Conservation (phyloP, 495 filamentous ascomycete species). For the Podospora appendiculata region DNA sequence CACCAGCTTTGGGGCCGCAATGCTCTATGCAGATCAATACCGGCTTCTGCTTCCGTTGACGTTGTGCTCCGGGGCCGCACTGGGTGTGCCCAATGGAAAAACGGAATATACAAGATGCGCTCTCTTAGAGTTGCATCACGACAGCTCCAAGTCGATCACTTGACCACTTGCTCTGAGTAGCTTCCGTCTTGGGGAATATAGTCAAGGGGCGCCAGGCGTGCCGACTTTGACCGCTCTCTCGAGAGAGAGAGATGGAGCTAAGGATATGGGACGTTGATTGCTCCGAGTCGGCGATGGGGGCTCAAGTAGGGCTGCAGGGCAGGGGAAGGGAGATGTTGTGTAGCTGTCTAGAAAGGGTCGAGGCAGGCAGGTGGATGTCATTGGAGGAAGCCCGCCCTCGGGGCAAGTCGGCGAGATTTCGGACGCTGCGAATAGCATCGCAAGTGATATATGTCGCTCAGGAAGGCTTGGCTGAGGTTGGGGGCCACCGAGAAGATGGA, state of each 20-base stretch:
- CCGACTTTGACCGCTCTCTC: neutral
- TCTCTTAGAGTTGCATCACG: neutral
- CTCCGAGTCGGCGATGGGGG: neutral
- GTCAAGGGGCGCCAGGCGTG: neutral
- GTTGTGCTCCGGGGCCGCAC: no score
- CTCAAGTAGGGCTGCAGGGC: constrained; percentile 2
- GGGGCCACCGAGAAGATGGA: neutral
- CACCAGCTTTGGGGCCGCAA: no score
- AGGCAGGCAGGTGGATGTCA: neutral
- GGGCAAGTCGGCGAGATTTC: neutral
- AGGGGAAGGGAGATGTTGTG: neutral
- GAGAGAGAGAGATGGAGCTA: neutral
- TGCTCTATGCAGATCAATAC: no score
- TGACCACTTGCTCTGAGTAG: constrained; percentile 6
- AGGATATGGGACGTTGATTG: neutral
- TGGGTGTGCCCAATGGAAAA: neutral
- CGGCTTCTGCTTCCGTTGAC: no score
- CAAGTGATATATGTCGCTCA: neutral
- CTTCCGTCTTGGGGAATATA: neutral
- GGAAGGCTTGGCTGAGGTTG: neutral
- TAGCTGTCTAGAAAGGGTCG: neutral
- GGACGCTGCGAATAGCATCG: neutral
- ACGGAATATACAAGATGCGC: neutral
- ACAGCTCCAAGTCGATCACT: neutral
- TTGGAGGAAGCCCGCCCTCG: neutral